phyloP scores from a whole-genome alignment of 352 stramenopile species.

The Phytopythium litorale region DNA sequence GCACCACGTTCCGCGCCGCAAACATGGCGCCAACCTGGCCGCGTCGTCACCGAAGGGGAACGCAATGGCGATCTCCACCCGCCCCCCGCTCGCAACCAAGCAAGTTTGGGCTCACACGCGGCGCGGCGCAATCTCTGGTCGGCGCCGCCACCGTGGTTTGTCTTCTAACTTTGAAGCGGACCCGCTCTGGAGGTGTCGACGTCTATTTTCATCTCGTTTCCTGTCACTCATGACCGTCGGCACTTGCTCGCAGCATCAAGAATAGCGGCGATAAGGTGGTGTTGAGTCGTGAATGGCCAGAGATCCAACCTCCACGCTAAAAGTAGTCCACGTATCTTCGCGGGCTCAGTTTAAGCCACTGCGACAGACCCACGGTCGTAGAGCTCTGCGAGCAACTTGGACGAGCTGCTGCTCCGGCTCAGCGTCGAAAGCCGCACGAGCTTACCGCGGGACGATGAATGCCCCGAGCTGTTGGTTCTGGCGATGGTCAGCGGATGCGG shows the following conservation, averaged over 20 bases:
- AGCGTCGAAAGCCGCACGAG: constrained; percentile 14
- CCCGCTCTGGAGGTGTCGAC: neutral
- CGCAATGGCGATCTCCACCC: neutral
- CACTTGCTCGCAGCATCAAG: neutral
- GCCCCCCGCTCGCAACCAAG: neutral
- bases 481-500: neutral
- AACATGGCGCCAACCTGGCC: constrained; percentile 14
- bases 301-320: neutral
- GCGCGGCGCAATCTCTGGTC: neutral
- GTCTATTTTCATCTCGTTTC: neutral
- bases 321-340: neutral
- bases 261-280: neutral
- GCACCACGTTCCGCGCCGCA: constrained; percentile 15
- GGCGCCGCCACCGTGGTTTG: no score
- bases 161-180: neutral
- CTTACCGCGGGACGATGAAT: constrained; percentile 19
- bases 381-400: constrained; percentile 3
- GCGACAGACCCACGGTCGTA: neutral
- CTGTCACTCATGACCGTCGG: neutral
- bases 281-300: no score
- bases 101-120: neutral
- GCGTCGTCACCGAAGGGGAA: no score
- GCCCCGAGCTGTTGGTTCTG: constrained; percentile 12
- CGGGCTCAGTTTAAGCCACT: neutral
- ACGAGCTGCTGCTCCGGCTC: constrained; percentile 18